Evolutionary conservation across 208 protist species (phyloP).

Genomic region (Wallacemonas collosoma): DNA sequence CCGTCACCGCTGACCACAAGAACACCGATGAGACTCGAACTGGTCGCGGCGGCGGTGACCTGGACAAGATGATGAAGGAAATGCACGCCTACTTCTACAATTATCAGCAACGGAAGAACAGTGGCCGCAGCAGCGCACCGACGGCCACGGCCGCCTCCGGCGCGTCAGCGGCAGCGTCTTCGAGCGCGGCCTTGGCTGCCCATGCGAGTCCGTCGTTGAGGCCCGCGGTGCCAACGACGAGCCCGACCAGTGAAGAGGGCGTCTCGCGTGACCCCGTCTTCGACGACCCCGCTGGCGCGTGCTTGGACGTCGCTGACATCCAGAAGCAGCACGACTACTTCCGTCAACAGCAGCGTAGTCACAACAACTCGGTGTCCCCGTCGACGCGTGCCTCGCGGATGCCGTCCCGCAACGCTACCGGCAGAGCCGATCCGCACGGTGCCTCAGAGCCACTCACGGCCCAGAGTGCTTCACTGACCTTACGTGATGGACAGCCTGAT

Average conservation of each 20-base stretch:
- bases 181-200: no score
- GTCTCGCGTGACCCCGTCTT: not conserved
- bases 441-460: no score
- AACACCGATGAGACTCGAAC: no score
- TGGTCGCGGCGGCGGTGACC: conserved; percentile 4
- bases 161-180: no score
- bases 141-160: not conserved
- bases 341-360: not conserved
- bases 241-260: not conserved
- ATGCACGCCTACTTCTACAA: conserved; percentile 33
- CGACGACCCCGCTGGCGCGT: conserved; percentile 4
- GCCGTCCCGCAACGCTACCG: no score
- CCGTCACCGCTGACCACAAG: no score
- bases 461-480: no score
- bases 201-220: no score
- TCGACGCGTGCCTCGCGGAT: no score
- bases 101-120: conserved; percentile 7
- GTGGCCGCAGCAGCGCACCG: not conserved
- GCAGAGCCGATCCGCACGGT: no score
- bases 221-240: no score
- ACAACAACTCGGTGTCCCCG: not conserved
- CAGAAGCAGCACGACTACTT: conserved; percentile 9
- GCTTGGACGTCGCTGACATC: conserved; percentile 3
- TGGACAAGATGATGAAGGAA: conserved; percentile 39
- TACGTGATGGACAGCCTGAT: no score